phyloP scores from a whole-genome alignment of 2,329 filamentous ascomycete species.

The Penicillium sclerotiorum region DNA sequence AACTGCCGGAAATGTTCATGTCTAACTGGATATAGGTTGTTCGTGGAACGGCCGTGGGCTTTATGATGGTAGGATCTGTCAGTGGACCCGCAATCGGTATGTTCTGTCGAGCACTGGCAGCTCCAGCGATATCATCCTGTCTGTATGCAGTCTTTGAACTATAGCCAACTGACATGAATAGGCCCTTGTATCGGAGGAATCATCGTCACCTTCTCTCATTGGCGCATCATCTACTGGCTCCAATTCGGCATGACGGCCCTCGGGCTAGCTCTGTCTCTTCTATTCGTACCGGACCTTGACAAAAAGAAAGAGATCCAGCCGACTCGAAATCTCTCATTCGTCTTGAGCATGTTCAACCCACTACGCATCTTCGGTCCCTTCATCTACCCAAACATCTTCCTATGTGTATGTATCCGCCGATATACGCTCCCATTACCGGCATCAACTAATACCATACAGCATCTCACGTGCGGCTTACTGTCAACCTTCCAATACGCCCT shows the following conservation, averaged over 20 bases:
- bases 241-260: slow-evolving; percentile 69
- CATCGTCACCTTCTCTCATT: slow-evolving; percentile 73
- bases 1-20: background rate
- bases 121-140: background rate
- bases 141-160: background rate
- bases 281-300: slow-evolving; percentile 70
- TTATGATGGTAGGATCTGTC: slow-evolving; percentile 48
- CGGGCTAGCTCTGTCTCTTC: slow-evolving; percentile 61
- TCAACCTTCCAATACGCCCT: slow-evolving; percentile 75
- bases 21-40: slow-evolving; percentile 30
- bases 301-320: slow-evolving; percentile 59
- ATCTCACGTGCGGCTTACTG: slow-evolving; percentile 48
- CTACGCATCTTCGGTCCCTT: slow-evolving; percentile 63
- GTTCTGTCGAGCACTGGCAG: no score
- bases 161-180: slow-evolving; percentile 14
- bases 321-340: slow-evolving; percentile 46
- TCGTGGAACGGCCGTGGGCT: slow-evolving; percentile 47
- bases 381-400: slow-evolving; percentile 68
- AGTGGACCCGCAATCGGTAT: slow-evolving; percentile 47
- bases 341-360: slow-evolving; percentile 59
- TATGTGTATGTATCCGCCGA: slow-evolving; percentile 51
- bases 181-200: slow-evolving; percentile 69
- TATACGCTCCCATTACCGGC: background rate
- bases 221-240: slow-evolving; percentile 78
- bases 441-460: slow-evolving; percentile 20